These are phyloP conservation scores for Microdochium bolleyi DNA, from an alignment of 2,329 filamentous ascomycete genomes.

Conservation along the genomic window DNA sequence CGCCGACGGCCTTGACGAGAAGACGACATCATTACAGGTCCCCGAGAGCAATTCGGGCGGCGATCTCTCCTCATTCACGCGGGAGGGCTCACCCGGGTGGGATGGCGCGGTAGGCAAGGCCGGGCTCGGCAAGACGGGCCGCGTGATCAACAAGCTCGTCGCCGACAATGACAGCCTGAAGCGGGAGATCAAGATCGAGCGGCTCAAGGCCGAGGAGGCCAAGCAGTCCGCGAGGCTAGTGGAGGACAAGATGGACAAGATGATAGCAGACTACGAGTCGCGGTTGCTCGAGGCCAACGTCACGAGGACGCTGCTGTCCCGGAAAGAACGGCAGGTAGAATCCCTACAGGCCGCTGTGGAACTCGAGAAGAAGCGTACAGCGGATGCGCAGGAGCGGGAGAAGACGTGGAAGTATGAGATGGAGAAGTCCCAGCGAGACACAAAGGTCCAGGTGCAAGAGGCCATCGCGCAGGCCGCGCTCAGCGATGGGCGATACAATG, in stretches of 20 bases:
- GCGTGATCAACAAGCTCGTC: constrained; percentile 75
- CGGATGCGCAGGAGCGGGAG: constrained; percentile 52
- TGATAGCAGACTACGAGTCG: constrained; percentile 61
- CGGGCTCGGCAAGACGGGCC: constrained; percentile 64
- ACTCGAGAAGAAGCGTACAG: constrained; percentile 53
- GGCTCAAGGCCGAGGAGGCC: constrained; percentile 60
- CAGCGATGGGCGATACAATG: constrained; percentile 63
- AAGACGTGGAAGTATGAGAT: constrained; percentile 54
- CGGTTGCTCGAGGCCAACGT: constrained; percentile 62
- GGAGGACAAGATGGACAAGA: constrained; percentile 64
- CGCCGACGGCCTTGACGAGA: constrained; percentile 11
- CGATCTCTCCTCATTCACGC: constrained; percentile 13
- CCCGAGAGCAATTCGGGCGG: constrained; percentile 23
- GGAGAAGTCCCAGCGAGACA: constrained; percentile 51
- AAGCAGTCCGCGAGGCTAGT: constrained; percentile 58
- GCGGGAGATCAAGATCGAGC: constrained; percentile 62
- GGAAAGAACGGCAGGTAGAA: constrained; percentile 69
- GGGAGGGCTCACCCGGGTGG: constrained; percentile 34
- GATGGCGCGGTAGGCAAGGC: constrained; percentile 64
- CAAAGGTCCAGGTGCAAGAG: constrained; percentile 56
- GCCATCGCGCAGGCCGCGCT: constrained; percentile 57
- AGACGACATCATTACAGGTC: constrained; percentile 21
- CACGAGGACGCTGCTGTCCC: constrained; percentile 60
- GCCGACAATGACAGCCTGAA: constrained; percentile 73
- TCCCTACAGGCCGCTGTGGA: constrained; percentile 58